These are phyloP conservation scores for Pleurotus tuber-regium DNA, from an alignment of 768 basidiomycete species.

Conservation along the genomic window DNA sequence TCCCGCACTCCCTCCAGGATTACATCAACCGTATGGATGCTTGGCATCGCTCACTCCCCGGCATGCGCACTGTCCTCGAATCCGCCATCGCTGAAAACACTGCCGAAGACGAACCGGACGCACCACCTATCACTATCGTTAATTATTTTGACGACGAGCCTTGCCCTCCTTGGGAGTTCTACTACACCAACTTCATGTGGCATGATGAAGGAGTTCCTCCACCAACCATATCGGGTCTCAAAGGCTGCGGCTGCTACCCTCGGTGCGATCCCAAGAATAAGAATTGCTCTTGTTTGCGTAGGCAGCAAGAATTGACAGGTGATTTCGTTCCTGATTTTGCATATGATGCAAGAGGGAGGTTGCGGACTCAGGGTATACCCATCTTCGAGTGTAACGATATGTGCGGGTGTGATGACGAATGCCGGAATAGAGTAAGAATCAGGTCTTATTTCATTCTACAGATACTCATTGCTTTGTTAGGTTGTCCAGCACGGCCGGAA, in stretches of 20 bases:
- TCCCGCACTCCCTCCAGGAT: conserved; percentile 67
- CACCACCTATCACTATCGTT: conserved; percentile 64
- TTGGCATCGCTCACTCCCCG: conserved; percentile 35
- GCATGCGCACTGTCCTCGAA: conserved; percentile 57
- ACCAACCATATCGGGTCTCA: conserved; percentile 54
- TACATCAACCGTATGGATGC: conserved; percentile 53
- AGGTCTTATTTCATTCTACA: not conserved
- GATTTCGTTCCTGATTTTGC: conserved; percentile 50
- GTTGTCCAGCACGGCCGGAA: conserved; percentile 82
- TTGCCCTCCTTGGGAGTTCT: conserved; percentile 82
- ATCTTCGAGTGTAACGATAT: conserved; percentile 86
- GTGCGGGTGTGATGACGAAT: conserved; percentile 80
- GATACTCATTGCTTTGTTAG: conserved; percentile 33
- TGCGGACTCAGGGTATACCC: conserved; percentile 52
- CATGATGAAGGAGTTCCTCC: conserved; percentile 65
- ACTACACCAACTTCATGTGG: conserved; percentile 84
- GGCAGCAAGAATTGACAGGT: conserved; percentile 45
- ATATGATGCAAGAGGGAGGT: conserved; percentile 59
- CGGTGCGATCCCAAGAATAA: conserved; percentile 72
- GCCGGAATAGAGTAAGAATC: conserved; percentile 70
- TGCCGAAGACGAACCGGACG: conserved; percentile 60
- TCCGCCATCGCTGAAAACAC: conserved; percentile 66
- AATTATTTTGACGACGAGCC: conserved; percentile 68
- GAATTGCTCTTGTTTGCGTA: conserved; percentile 66
- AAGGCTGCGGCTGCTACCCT: conserved; percentile 75